These are phyloP conservation scores for Clonostachys byssicola DNA, from an alignment of 2,329 filamentous ascomycete genomes.

Conservation along the genomic window DNA sequence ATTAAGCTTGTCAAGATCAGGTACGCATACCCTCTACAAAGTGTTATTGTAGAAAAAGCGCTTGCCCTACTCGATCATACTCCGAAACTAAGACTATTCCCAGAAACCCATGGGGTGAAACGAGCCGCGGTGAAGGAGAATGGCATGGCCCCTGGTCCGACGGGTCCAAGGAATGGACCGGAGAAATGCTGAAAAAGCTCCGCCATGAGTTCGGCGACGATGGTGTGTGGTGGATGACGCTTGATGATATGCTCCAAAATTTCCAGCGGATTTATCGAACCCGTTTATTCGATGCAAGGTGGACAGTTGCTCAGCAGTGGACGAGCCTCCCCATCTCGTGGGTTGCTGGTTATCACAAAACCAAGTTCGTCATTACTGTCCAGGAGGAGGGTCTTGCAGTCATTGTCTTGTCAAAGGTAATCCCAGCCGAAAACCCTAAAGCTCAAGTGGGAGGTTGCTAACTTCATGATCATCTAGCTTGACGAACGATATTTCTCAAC, in stretches of 20 bases:
- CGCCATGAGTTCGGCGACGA: slow-evolving; percentile 66
- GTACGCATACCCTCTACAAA: slow-evolving; percentile 16
- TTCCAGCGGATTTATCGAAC: slow-evolving; percentile 39
- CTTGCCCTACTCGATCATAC: too few relatives aligned
- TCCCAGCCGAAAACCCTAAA: neutral
- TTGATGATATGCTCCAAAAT: slow-evolving; percentile 35
- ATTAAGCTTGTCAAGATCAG: slow-evolving; percentile 36
- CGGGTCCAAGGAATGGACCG: slow-evolving; percentile 70
- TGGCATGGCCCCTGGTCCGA: slow-evolving; percentile 74
- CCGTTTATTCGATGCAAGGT: slow-evolving; percentile 37
- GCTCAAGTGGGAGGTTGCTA: too few relatives aligned
- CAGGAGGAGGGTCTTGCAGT: slow-evolving; percentile 34
- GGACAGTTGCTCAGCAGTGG: slow-evolving; percentile 41
- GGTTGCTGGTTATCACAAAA: slow-evolving; percentile 38
- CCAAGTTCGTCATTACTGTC: slow-evolving; percentile 35
- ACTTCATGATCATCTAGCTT: slow-evolving; percentile 17
- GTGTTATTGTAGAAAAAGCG: too few relatives aligned
- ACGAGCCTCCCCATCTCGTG: slow-evolving; percentile 34
- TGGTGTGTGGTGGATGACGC: slow-evolving; percentile 49
- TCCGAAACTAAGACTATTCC: slow-evolving; percentile 1
- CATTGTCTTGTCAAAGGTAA: slow-evolving; percentile 34
- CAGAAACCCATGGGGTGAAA: slow-evolving; percentile 68
- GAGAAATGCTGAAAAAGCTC: slow-evolving; percentile 65
- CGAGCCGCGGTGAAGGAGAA: slow-evolving; percentile 37
- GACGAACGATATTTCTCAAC: slow-evolving; percentile 40